Base-by-base conservation (phyloP, 495 filamentous ascomycete species). In the Daldinia caldariorum region DNA sequence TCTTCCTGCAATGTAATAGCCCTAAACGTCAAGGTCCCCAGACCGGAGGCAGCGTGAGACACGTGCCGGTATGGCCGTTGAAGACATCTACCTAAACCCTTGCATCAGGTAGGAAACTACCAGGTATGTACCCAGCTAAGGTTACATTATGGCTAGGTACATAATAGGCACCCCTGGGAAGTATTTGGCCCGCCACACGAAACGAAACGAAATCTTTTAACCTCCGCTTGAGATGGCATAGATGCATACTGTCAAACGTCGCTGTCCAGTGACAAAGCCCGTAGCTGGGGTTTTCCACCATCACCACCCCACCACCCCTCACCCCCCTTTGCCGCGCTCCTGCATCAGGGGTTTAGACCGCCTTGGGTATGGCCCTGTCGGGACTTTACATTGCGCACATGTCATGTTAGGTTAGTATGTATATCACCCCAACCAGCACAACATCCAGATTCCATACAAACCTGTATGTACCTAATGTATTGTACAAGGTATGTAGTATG, bases 161-260 rank as follows among this genome's bases (percentile, higher is more conserved):
- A 35, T 35, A 35, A 35, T 7, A 35, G 0, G 6, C 9, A 35
- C 26, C 38, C 51, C 50, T 22, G 38, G 38, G 31, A 35, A 53
- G 26, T 32, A 26, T 26, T 26, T 32, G 14, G 63, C 2, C 50
- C 38, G 50, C 61, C 67, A 66, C 67, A 70, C 63, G 63, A 66
- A 72, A 72, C 69, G 64, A 67, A 72, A 67, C 69, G 18, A 12
- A 12, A 47, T 47, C 9, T 22, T 47, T 47, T 18, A 22, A 26
- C 26, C 43, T 18, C 20, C 0, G 29, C 54, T 49, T 16, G 38
- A 58, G 54, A 58, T n/a, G 61, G 61, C 49, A 58, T 47, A 26
- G 26, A 26, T 26, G 26, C 26, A 26, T 26, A 59, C 39, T 29
- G 54, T 37, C 45, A 39, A 45, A 45, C 43, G 35, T 14, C 45